Evolutionary conservation across 208 protist species (phyloP).

Genomic region (Naegleria fowleri): DNA sequence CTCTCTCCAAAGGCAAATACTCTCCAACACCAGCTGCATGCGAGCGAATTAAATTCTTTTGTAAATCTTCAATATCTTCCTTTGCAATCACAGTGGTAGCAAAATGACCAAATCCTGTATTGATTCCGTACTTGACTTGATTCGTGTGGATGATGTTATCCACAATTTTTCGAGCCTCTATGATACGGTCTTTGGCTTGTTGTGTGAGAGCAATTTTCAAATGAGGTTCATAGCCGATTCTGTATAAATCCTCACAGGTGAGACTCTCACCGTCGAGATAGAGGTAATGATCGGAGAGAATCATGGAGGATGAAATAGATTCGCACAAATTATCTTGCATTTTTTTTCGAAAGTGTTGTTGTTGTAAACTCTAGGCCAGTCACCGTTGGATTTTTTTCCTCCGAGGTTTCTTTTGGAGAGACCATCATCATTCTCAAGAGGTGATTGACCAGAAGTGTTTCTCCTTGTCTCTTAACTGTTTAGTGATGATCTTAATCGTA

Average conservation of each 20-base stretch:
- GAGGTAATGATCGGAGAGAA: not conserved
- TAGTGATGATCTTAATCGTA: no score
- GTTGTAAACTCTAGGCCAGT: no score
- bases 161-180: slow-evolving; percentile 34
- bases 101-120: slow-evolving; percentile 72
- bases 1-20: slow-evolving; percentile 51
- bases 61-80: slow-evolving; percentile 55
- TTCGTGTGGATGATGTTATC: slow-evolving; percentile 34
- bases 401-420: no score
- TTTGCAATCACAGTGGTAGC: slow-evolving; percentile 55
- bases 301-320: no score
- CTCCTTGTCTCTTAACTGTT: no score
- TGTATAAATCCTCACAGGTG: not conserved
- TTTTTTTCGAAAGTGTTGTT: no score
- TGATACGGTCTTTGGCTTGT: slow-evolving; percentile 31
- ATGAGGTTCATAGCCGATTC: not conserved
- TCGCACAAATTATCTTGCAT: no score
- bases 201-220: slow-evolving; percentile 22
- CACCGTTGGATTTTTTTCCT: no score
- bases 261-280: not conserved
- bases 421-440: no score
- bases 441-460: no score
- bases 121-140: slow-evolving; percentile 62
- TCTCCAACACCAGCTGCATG: slow-evolving; percentile 62
- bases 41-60: slow-evolving; percentile 67